Conservation (phyloP, 371 early-diverging fungal genomes). For the Mortierella sp. region DNA sequence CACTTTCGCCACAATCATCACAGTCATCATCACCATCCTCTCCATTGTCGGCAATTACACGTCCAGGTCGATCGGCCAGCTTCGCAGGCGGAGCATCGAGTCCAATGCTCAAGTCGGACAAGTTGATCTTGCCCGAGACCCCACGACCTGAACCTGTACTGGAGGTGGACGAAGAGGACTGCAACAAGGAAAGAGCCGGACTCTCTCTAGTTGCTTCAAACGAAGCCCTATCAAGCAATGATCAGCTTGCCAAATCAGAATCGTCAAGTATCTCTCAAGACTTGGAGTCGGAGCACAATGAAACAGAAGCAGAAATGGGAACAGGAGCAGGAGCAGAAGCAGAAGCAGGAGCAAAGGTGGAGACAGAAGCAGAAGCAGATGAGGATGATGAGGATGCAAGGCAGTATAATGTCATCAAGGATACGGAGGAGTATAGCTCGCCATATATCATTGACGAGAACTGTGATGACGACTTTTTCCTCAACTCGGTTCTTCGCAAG, state of each 20-base stretch:
- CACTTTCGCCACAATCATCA: constrained; percentile 18
- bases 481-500: constrained; percentile 38
- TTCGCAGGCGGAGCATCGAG: constrained; percentile 18
- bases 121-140: constrained; percentile 3
- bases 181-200: too few species aligned
- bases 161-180: too few species aligned
- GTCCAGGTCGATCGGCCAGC: constrained; percentile 23
- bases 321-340: background rate
- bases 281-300: too few species aligned
- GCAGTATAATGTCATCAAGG: too few species aligned
- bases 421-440: background rate
- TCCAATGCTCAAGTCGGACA: constrained; percentile 3
- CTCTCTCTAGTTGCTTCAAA: too few species aligned
- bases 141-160: too few species aligned
- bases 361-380: background rate
- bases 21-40: constrained; percentile 12
- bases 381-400: background rate
- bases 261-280: too few species aligned
- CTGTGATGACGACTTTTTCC: constrained; percentile 48
- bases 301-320: too few species aligned
- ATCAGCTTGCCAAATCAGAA: too few species aligned
- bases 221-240: too few species aligned
- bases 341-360: background rate
- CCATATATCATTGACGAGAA: constrained; percentile 45
- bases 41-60: constrained; percentile 3